Evolutionary conservation across 495 filamentous ascomycete genomes (phyloP).

Genomic region (Penicillium waksmanii): DNA sequence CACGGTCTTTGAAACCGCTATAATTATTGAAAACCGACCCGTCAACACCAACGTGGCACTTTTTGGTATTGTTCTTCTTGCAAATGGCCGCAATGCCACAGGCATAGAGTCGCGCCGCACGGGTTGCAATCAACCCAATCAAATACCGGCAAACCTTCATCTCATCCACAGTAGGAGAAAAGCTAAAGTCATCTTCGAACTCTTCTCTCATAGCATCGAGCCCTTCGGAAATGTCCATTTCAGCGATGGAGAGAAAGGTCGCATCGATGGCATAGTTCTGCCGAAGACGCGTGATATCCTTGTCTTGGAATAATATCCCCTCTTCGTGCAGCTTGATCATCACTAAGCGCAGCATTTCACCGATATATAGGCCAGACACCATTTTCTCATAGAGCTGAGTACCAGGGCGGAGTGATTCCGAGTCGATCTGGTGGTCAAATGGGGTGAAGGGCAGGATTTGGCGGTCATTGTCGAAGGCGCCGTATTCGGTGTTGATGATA

Average conservation of each 20-base stretch:
- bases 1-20: constrained; percentile 83
- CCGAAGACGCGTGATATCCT: constrained; percentile 60
- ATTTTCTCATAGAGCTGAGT: constrained; percentile 56
- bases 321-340: constrained; percentile 41
- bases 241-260: constrained; percentile 76
- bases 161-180: constrained; percentile 67
- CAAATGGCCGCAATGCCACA: constrained; percentile 91
- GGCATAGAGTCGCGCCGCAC: constrained; percentile 84
- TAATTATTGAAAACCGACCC: constrained; percentile 95
- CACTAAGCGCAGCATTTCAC: constrained; percentile 49
- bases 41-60: constrained; percentile 90
- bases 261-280: constrained; percentile 79
- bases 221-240: constrained; percentile 69
- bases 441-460: constrained; percentile 65
- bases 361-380: constrained; percentile 52
- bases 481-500: constrained; percentile 98
- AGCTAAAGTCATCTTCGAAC: constrained; percentile 68
- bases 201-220: constrained; percentile 73
- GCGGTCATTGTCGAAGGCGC: constrained; percentile 93
- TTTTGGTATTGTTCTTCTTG: constrained; percentile 78
- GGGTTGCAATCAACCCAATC: constrained; percentile 84
- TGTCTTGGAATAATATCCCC: constrained; percentile 35
- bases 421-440: constrained; percentile 44
- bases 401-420: constrained; percentile 43
- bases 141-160: constrained; percentile 78